Evolutionary conservation across 1,139 yeast species (phyloP).

Genomic region (Yueomyces sp.): DNA sequence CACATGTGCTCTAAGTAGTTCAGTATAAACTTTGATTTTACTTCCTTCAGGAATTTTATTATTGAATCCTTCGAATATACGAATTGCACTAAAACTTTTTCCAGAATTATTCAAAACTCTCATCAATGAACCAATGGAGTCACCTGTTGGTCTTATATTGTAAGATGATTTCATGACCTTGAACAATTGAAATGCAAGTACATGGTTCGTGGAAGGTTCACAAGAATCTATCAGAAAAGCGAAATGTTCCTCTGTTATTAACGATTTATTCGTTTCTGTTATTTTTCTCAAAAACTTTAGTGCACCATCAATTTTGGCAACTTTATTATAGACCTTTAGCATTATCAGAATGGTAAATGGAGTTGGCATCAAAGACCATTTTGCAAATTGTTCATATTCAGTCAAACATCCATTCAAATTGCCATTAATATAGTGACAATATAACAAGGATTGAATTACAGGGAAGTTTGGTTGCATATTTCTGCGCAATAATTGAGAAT

Average conservation of each 20-base stretch:
- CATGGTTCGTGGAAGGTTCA: conserved; percentile 23
- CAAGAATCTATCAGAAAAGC: conserved; percentile 23
- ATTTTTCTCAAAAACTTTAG: conserved; percentile 32
- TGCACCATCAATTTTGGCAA: conserved; percentile 29
- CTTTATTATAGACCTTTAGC: conserved; percentile 29
- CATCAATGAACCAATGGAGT: conserved; percentile 18
- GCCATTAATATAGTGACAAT: conserved; percentile 33
- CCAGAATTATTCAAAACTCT: conserved; percentile 22
- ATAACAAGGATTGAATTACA: conserved; percentile 38
- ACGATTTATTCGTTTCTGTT: conserved; percentile 9
- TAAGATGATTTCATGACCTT: conserved; percentile 18
- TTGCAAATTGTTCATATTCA: conserved; percentile 30
- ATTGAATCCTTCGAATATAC: no score
- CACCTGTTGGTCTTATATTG: conserved; percentile 19
- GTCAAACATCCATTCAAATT: conserved; percentile 34
- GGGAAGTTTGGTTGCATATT: conserved; percentile 36
- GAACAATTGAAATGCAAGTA: conserved; percentile 24
- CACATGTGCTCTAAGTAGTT: no score
- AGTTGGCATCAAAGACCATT: conserved; percentile 27
- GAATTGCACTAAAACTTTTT: conserved; percentile 7
- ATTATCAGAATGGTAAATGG: conserved; percentile 31
- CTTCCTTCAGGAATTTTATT: no score
- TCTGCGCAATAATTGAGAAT: conserved; percentile 34
- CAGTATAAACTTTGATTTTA: no score
- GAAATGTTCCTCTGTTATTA: conserved; percentile 17